phyloP scores from a whole-genome alignment of 2,329 filamentous ascomycete species.

The Tympanopsis confertula region DNA sequence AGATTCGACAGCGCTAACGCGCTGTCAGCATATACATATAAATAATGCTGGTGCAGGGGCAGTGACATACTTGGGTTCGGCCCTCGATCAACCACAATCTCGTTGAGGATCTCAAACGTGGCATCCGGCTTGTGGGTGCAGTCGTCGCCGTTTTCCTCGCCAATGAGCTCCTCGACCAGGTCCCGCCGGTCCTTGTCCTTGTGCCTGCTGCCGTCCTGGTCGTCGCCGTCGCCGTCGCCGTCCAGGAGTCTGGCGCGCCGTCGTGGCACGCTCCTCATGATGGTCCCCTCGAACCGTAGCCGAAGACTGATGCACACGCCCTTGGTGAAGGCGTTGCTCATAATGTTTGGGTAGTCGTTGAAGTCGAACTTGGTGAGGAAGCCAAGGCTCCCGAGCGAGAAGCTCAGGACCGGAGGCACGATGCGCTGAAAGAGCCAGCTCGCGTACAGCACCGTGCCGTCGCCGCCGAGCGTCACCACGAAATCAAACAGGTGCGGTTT shows the following conservation, averaged over 20 bases:
- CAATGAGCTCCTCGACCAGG: conserved; percentile 57
- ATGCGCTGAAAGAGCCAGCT: conserved; percentile 65
- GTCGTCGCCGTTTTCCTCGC: conserved; percentile 50
- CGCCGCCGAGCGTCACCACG: conserved; percentile 56
- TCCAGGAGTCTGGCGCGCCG: conserved; percentile 10
- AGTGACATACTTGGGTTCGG: conserved; percentile 50
- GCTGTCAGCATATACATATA: neutral
- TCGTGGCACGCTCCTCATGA: conserved; percentile 45
- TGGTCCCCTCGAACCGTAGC: conserved; percentile 58
- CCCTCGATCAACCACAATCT: conserved; percentile 65
- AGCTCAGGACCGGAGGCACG: conserved; percentile 62
- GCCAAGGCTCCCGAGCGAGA: conserved; percentile 57
- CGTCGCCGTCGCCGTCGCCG: conserved; percentile 7
- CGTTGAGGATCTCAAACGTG: conserved; percentile 60
- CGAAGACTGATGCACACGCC: conserved; percentile 59
- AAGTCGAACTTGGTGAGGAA: conserved; percentile 69
- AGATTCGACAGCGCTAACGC: conserved; percentile 56
- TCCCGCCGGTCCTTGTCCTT: conserved; percentile 23
- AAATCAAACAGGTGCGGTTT: conserved; percentile 62
- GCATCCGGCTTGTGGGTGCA: conserved; percentile 54
- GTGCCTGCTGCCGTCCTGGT: conserved; percentile 7
- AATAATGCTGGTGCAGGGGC: neutral
- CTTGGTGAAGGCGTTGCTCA: conserved; percentile 47
- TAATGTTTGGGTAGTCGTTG: conserved; percentile 39
- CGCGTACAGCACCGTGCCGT: conserved; percentile 63